Conservation (phyloP, 495 filamentous ascomycete genomes). For the Penicillium simplicissimum region DNA sequence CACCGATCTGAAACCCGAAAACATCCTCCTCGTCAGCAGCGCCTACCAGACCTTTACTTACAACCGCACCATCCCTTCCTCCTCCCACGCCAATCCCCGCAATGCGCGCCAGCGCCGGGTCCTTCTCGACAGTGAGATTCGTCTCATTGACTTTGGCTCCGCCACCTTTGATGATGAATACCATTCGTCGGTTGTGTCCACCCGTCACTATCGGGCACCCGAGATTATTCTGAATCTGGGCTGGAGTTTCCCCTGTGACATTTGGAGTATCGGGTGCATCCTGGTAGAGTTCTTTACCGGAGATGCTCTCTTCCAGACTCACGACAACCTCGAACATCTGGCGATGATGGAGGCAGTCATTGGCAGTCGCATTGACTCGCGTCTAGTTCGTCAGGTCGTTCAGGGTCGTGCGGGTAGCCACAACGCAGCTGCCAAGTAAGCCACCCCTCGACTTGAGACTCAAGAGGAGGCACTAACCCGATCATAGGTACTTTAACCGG, state of each 20-base stretch:
- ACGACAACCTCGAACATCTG: slow-evolving; percentile 95
- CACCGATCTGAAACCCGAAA: slow-evolving; percentile 97
- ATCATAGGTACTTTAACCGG: slow-evolving; percentile 78
- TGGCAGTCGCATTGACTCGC: slow-evolving; percentile 67
- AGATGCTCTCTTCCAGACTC: slow-evolving; percentile 95
- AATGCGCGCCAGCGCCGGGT: slow-evolving; percentile 84
- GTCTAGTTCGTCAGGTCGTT: slow-evolving; percentile 74
- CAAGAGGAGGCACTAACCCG: slow-evolving; percentile 5
- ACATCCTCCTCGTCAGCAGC: slow-evolving; percentile 90
- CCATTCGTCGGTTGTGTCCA: slow-evolving; percentile 95
- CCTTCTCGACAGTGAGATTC: slow-evolving; percentile 91
- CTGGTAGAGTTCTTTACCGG: slow-evolving; percentile 99
- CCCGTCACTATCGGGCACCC: slow-evolving; percentile 91
- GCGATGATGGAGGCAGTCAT: slow-evolving; percentile 99
- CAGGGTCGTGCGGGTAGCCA: slow-evolving; percentile 61
- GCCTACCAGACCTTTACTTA: slow-evolving; percentile 96
- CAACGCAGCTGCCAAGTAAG: slow-evolving; percentile 83
- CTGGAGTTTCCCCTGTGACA: slow-evolving; percentile 97
- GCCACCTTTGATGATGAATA: slow-evolving; percentile 99
- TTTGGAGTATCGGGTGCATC: slow-evolving; percentile 99
- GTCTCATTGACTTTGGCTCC: slow-evolving; percentile 95
- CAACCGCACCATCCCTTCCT: slow-evolving; percentile 90
- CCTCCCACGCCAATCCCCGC: slow-evolving; percentile 72
- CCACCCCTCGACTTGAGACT: slow-evolving; percentile 6
- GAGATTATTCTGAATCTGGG: slow-evolving; percentile 97